Conservation (phyloP, 371 early-diverging fungal genomes). For the Fennellomyces sp. region DNA sequence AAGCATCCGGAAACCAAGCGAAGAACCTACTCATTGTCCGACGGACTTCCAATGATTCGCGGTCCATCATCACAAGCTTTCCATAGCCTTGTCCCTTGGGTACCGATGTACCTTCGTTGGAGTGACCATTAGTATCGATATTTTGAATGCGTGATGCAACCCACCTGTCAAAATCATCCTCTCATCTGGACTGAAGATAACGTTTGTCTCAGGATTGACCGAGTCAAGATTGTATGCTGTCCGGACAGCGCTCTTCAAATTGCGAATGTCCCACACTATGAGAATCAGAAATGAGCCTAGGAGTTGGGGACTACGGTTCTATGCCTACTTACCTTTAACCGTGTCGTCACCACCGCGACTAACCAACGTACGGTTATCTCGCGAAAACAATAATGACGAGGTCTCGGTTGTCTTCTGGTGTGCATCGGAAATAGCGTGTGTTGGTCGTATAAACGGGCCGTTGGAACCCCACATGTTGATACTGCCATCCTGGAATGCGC, state of each 20-base stretch:
- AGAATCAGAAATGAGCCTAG: not conserved
- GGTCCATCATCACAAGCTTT: constrained; percentile 70
- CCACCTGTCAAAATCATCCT: constrained; percentile 69
- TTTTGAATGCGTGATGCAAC: not conserved
- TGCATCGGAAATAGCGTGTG: constrained; percentile 62
- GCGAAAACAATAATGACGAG: constrained; percentile 70
- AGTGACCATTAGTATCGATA: not conserved
- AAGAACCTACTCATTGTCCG: constrained; percentile 53
- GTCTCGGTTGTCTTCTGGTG: constrained; percentile 73
- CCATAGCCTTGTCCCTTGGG: constrained; percentile 75
- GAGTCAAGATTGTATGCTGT: constrained; percentile 61
- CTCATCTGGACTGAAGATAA: constrained; percentile 90
- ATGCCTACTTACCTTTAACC: constrained; percentile 71
- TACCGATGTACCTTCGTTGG: constrained; percentile 65
- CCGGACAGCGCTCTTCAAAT: constrained; percentile 67
- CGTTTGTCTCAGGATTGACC: constrained; percentile 81
- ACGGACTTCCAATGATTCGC: constrained; percentile 65
- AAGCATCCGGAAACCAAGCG: not conserved
- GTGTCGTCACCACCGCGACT: constrained; percentile 86
- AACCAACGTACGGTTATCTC: constrained; percentile 65
- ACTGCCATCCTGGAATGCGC: constrained; percentile 68
- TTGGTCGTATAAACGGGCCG: constrained; percentile 59
- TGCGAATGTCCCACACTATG: constrained; percentile 89
- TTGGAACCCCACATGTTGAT: constrained; percentile 63
- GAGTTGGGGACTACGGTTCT: no score